These are phyloP conservation scores for Piloderma croceum DNA, from an alignment of 768 basidiomycete genomes.

Conservation along the genomic window DNA sequence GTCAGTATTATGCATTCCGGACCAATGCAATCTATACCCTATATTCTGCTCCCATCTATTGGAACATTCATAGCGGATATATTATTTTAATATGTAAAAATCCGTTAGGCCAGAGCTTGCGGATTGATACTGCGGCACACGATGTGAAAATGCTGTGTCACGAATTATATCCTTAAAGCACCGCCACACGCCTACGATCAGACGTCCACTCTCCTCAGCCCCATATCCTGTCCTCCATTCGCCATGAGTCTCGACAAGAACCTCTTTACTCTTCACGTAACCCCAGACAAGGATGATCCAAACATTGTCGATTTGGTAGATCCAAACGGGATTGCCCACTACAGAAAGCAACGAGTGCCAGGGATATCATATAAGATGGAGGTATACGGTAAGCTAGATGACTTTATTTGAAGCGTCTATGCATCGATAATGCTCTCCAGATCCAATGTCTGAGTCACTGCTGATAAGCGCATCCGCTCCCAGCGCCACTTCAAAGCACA, in stretches of 20 bases:
- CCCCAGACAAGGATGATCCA: constrained; percentile 52
- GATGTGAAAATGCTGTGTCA: no score
- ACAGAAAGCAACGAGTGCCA: constrained; percentile 60
- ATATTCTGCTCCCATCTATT: no score
- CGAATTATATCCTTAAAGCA: no score
- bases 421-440: constrained; percentile 30
- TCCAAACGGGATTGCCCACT: constrained; percentile 56
- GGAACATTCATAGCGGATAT: no score
- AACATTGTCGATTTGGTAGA: constrained; percentile 68
- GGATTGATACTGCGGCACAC: no score
- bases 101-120: no score
- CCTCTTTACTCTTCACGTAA: constrained; percentile 72
- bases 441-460: constrained; percentile 68
- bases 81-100: no score
- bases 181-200: no score
- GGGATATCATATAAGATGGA: constrained; percentile 57
- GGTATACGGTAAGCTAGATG: constrained; percentile 46
- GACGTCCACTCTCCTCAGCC: no score
- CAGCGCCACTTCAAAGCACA: constrained; percentile 59
- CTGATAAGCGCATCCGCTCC: constrained; percentile 65
- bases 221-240: not conserved
- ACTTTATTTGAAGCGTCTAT: not conserved
- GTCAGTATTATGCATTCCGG: no score
- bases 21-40: no score
- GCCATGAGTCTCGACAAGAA: constrained; percentile 82